These are phyloP conservation scores for Plenodomus tracheiphilus DNA, from an alignment of 2,329 filamentous ascomycete genomes.

Conservation along the genomic window DNA sequence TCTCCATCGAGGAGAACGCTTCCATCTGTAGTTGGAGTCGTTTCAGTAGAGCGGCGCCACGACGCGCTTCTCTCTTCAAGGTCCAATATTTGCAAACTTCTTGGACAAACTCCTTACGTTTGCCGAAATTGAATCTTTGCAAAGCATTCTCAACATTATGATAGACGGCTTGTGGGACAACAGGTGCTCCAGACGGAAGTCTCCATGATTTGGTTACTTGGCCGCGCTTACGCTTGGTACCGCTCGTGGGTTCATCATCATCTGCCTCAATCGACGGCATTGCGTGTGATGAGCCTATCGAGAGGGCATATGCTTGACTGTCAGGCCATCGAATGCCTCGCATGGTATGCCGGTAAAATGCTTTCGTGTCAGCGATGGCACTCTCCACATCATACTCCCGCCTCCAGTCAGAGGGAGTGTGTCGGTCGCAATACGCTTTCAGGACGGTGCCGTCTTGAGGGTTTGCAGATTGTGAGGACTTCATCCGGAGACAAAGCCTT, in stretches of 20 bases:
- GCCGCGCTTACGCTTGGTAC: conserved; percentile 63
- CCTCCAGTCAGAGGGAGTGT: conserved; percentile 86
- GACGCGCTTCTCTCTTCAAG: conserved; percentile 86
- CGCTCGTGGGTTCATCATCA: conserved; percentile 52
- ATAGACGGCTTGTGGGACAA: conserved; percentile 87
- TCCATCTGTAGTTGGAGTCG: conserved; percentile 93
- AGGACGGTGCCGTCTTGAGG: conserved; percentile 80
- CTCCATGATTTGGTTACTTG: conserved; percentile 76
- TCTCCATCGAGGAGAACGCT: conserved; percentile 95
- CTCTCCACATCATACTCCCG: conserved; percentile 81
- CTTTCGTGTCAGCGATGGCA: conserved; percentile 80
- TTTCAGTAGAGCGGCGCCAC: conserved; percentile 90
- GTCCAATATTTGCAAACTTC: conserved; percentile 98
- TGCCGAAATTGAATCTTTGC: conserved; percentile 78
- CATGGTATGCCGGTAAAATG: conserved; percentile 89
- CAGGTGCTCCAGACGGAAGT: conserved; percentile 88
- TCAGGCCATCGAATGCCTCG: conserved; percentile 89
- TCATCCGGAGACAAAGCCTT: conserved; percentile 92
- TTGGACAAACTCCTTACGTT: conserved; percentile 88
- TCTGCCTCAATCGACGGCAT: conserved; percentile 57
- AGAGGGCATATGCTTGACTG: conserved; percentile 79
- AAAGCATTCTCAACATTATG: conserved; percentile 84
- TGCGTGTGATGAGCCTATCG: conserved; percentile 71
- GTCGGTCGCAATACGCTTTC: conserved; percentile 95
- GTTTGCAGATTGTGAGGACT: conserved; percentile 78